phyloP scores from a whole-genome alignment of 352 stramenopile species.

The Globisporangium rhizosaccharum region DNA sequence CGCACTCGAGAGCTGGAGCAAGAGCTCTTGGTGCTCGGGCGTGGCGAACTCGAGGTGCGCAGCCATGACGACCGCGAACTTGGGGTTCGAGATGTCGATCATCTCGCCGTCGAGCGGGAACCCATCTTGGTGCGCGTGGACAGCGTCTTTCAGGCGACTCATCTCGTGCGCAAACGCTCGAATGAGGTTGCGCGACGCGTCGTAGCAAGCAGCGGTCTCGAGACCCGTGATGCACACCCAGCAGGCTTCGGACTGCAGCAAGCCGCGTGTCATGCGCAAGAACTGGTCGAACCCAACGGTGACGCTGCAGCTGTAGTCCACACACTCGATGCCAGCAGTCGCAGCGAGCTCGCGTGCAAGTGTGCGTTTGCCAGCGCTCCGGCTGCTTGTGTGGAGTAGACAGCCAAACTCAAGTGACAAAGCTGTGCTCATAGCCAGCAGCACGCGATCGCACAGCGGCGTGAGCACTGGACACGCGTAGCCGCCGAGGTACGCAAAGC shows the following conservation, averaged over 20 bases:
- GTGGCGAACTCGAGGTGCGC: slow-evolving; percentile 25
- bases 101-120: slow-evolving; percentile 28
- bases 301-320: slow-evolving; percentile 34
- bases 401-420: slow-evolving; percentile 46
- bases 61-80: slow-evolving; percentile 31
- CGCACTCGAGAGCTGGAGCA: slow-evolving; percentile 34
- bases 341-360: slow-evolving; percentile 37
- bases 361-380: slow-evolving; percentile 32
- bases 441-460: slow-evolving; percentile 48
- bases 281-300: slow-evolving; percentile 30
- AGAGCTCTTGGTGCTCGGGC: slow-evolving; percentile 30
- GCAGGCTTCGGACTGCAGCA: slow-evolving; percentile 31
- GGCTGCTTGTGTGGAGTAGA: slow-evolving; percentile 29
- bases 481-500: slow-evolving; percentile 48
- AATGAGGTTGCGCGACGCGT: slow-evolving; percentile 17
- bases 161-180: slow-evolving; percentile 37
- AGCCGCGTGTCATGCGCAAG: slow-evolving; percentile 28
- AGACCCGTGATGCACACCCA: slow-evolving; percentile 44
- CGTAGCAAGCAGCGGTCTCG: slow-evolving; percentile 11
- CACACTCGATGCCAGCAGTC: slow-evolving; percentile 36
- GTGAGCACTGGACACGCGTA: slow-evolving; percentile 41
- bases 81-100: slow-evolving; percentile 31
- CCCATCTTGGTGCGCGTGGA: slow-evolving; percentile 27
- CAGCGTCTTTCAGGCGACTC: slow-evolving; percentile 34
- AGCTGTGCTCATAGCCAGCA: slow-evolving; percentile 52